Evolutionary conservation across 768 basidiomycete species (phyloP).

Genomic region (Panus rudis): DNA sequence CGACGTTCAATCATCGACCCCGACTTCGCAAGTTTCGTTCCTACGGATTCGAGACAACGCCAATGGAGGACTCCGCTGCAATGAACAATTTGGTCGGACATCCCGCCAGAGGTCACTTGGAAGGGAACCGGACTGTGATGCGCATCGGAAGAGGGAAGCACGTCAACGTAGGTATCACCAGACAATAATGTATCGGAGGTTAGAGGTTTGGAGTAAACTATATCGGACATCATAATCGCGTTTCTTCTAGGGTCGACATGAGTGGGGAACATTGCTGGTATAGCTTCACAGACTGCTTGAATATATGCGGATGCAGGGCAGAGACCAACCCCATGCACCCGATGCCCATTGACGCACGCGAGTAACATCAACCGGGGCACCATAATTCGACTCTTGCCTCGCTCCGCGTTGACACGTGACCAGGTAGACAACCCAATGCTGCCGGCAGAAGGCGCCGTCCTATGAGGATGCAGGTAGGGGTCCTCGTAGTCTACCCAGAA

Average conservation of each 20-base stretch:
- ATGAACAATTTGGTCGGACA: conserved; percentile 40
- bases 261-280: conserved; percentile 20
- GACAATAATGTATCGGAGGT: too few species aligned
- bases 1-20: conserved; percentile 26
- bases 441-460: neutral
- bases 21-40: conserved; percentile 19
- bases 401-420: conserved; percentile 30
- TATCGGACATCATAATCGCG: conserved; percentile 31
- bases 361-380: too few species aligned
- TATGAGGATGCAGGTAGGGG: too few species aligned
- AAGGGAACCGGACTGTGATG: conserved; percentile 30
- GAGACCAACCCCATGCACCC: conserved; percentile 28
- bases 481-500: conserved; percentile 53
- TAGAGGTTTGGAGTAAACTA: conserved; percentile 49
- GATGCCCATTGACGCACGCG: conserved; percentile 57
- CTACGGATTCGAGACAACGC: conserved; percentile 24
- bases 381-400: too few species aligned
- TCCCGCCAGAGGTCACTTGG: too few species aligned
- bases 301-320: conserved; percentile 24
- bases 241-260: too few species aligned
- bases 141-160: conserved; percentile 24
- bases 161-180: conserved; percentile 31
- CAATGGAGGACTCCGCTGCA: conserved; percentile 37
- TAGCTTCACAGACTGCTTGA: conserved; percentile 35
- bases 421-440: conserved; percentile 51